Base-by-base conservation (phyloP, 2,329 filamentous ascomycete species). In the Atkinsonella texensis region DNA sequence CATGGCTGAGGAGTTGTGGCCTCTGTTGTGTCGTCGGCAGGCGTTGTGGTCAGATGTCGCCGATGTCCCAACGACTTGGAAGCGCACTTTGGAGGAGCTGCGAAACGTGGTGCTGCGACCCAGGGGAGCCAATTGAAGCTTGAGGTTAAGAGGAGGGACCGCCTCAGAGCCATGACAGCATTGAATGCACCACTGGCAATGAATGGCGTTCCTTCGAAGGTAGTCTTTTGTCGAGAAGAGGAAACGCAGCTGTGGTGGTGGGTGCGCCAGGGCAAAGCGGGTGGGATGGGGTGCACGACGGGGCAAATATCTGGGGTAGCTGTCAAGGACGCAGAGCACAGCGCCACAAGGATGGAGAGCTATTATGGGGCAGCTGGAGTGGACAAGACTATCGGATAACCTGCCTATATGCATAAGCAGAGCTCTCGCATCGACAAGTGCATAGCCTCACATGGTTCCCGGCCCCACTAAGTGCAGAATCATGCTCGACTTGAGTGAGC, bases 141-240 rank as follows among this genome's bases (percentile, higher is more conserved):
- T 46, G 59, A 51, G 53, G 55, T 53, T 49, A 59, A 57, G 55
- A 52, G 53, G 48, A 60, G 51, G 41, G 56, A 54, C 53, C 61
- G 61, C 59, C 61, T 58, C 51, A 57, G 54, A 52, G 62, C 55
- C 66, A 69, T 69, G 53, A 55, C 56, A 46, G 46, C 18, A 23
- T n/a, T 15, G 31, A 28, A 39, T 38, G 17, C 41, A 45, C 23
- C 51, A 35, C 20, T 31, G 48, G 48, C 17, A 35, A 35, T 6
- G 20, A 23, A 23, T 23, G 20, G 23, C 10, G 23, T 41, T 10
- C 7, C 20, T 23, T 7, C 12, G 8, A 8, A 32, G 2, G 28
- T 32, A 6, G 2, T 9, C 20, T 9, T 32, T 7, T n/a, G 31
- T 46, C n/a, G 28, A 23, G 9, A 23, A 33, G 35, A 35, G 45